Percentiles rank a stretch among this genome's conserved stretches.
Evolutionary conservation across 2,329 filamentous ascomycete species (phyloP).

Genomic region (Cladophialophora immunda): DNA sequence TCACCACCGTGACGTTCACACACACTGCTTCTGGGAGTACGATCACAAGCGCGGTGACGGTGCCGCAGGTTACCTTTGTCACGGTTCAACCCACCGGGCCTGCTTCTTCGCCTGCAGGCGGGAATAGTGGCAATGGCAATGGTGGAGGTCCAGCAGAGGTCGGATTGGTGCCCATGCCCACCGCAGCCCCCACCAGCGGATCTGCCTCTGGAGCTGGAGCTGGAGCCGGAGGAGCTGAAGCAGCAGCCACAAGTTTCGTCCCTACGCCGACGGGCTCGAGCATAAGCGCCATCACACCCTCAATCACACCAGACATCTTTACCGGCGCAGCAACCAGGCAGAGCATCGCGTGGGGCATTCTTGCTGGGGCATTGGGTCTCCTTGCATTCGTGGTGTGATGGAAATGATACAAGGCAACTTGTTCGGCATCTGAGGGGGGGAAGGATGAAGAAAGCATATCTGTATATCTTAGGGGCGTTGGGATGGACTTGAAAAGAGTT

Average conservation of each 20-base stretch:
- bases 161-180: conserved; percentile 34
- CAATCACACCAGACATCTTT: conserved; percentile 48
- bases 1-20: conserved; percentile 53
- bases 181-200: conserved; percentile 6
- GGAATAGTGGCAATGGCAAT: neutral
- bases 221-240: neutral
- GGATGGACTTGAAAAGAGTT: too few species aligned
- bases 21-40: conserved; percentile 40
- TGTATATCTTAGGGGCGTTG: too few species aligned
- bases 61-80: conserved; percentile 55
- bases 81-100: conserved; percentile 44
- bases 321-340: conserved; percentile 45
- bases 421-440: neutral
- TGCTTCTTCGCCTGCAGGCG: conserved; percentile 34
- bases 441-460: neutral
- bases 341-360: conserved; percentile 39
- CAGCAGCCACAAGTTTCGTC: conserved; percentile 10
- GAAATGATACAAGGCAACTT: neutral
- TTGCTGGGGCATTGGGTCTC: conserved; percentile 33
- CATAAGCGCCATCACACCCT: neutral
- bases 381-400: conserved; percentile 36
- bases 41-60: conserved; percentile 50
- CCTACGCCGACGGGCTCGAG: conserved; percentile 2
- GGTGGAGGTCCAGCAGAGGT: conserved; percentile 13
- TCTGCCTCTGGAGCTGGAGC: conserved; percentile 5